Base-by-base conservation (phyloP, 495 filamentous ascomycete genomes). In the Hypoxylon lienhwacheense region DNA sequence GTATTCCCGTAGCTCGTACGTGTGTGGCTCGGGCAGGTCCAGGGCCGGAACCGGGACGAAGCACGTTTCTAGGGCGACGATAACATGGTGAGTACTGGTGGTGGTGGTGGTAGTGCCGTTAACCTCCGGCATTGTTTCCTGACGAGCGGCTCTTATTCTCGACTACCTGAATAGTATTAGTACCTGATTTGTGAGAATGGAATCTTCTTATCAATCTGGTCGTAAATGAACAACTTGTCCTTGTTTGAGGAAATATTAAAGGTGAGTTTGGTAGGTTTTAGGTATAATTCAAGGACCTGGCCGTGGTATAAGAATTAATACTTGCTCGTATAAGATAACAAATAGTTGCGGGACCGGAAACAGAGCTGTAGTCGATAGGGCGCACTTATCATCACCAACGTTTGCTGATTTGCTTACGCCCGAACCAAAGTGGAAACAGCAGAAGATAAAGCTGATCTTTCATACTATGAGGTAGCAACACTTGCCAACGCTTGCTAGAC, bases 21-120 rank as follows among this genome's bases (percentile, higher is more conserved):
- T 73, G 55, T 77, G 66, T 1, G 59, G 57, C 8, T 53, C 51
- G 11, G 73, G 73, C 15, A 79, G 59, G 42, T 59, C 48, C 35
- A 79, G 70, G 1, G 46, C 8, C 7, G 77, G 75, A 7, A 78
- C 62, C 33, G 73, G 70, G 45, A 71, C 75, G 51, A 73, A 71
- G 44, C 70, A 63, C 37, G 67, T 68, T 55, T 80, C 76, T 11
- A 81, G 69, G 20, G 67, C 71, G 52, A 79, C 78, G 45, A 81
- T 70, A 41, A 72, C 56, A 59, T 70, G 70, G 28, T 67, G 66
- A 0, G 56, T 64, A 7, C 21, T 8, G 17, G 25, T 28, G 17
- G 12, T 40, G n/a, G n/a, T n/a, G n/a, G n/a, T n/a, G n/a, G n/a
- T n/a, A n/a, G n/a, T n/a, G n/a, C n/a, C n/a, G n/a, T n/a, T n/a